Conservation (phyloP, 2,329 filamentous ascomycete species). For the Exophiala sp. region DNA sequence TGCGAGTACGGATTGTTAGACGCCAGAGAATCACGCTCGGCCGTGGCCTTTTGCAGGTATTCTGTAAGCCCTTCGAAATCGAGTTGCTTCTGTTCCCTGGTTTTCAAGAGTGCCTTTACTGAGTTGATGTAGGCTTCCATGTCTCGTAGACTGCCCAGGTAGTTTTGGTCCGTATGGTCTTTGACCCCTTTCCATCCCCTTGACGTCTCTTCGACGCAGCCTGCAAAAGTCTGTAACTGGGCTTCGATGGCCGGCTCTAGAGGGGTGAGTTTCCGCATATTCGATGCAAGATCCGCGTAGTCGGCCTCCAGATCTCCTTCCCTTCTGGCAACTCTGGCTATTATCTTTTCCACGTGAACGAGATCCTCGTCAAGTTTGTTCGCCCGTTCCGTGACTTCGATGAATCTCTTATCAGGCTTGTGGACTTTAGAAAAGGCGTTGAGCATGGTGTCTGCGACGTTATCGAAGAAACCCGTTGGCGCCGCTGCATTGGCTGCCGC, state of each 20-base stretch:
- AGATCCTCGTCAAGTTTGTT: conserved; percentile 95
- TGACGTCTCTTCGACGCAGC: conserved; percentile 78
- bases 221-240: conserved; percentile 79
- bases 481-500: conserved; percentile 39
- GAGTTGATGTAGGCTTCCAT: conserved; percentile 94
- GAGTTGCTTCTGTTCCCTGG: conserved; percentile 93
- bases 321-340: conserved; percentile 80
- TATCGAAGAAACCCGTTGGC: conserved; percentile 76
- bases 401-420: conserved; percentile 89
- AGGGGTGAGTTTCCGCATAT: conserved; percentile 88
- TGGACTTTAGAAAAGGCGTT: conserved; percentile 97
- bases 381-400: conserved; percentile 86
- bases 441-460: conserved; percentile 91
- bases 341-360: conserved; percentile 90
- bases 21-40: conserved; percentile 77
- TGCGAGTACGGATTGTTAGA: conserved; percentile 61
- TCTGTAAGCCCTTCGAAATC: conserved; percentile 95
- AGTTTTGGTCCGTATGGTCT: conserved; percentile 92
- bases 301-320: conserved; percentile 85
- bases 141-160: conserved; percentile 85
- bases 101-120: conserved; percentile 82
- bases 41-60: conserved; percentile 85
- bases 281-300: conserved; percentile 82
- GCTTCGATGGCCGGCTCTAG: conserved; percentile 84
- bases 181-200: conserved; percentile 74